A percentile compares a stretch with the other conserved stretches of the same genome.
Conservation (phyloP, 345 rosid species). For the Lepidium sativum region DNA sequence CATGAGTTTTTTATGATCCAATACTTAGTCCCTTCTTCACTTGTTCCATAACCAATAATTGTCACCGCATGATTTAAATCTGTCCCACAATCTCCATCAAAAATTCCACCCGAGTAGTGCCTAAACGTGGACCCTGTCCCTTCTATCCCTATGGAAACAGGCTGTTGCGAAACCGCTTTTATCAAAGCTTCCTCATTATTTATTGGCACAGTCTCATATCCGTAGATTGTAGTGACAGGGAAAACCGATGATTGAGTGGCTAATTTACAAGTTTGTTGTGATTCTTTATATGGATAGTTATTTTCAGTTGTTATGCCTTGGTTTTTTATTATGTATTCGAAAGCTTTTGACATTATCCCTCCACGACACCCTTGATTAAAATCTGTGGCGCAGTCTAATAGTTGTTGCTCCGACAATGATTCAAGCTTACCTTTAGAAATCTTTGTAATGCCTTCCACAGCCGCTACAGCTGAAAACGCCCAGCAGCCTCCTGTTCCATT, state of each 20-base stretch:
- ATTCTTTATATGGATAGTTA: slow-evolving; percentile 26
- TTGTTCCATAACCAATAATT: slow-evolving; percentile 39
- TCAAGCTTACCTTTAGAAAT: slow-evolving; percentile 30
- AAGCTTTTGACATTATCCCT: slow-evolving; percentile 29
- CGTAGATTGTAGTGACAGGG: slow-evolving; percentile 13
- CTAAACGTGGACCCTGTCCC: slow-evolving; percentile 19
- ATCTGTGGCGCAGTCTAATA: slow-evolving; percentile 40
- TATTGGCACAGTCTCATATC: slow-evolving; percentile 7
- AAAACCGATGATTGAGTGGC: slow-evolving; percentile 12
- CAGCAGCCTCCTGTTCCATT: slow-evolving; percentile 38
- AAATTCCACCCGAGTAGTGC: slow-evolving; percentile 32
- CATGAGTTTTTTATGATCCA: slow-evolving; percentile 57
- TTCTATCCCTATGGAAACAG: slow-evolving; percentile 37
- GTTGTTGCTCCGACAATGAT: slow-evolving; percentile 51
- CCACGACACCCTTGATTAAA: slow-evolving; percentile 38
- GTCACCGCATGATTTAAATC: slow-evolving; percentile 38
- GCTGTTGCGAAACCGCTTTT: slow-evolving; percentile 28
- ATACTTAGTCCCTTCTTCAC: slow-evolving; percentile 23
- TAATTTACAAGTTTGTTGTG: slow-evolving; percentile 29
- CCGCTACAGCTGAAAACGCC: slow-evolving; percentile 53
- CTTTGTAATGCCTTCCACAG: slow-evolving; percentile 32
- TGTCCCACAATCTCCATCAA: slow-evolving; percentile 25
- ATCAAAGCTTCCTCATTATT: slow-evolving; percentile 12
- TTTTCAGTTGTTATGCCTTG: slow-evolving; percentile 32
- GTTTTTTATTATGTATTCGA: slow-evolving; percentile 25